These are phyloP conservation scores for Monilinia laxa DNA, from an alignment of 2,329 filamentous ascomycete species.

Conservation along the genomic window DNA sequence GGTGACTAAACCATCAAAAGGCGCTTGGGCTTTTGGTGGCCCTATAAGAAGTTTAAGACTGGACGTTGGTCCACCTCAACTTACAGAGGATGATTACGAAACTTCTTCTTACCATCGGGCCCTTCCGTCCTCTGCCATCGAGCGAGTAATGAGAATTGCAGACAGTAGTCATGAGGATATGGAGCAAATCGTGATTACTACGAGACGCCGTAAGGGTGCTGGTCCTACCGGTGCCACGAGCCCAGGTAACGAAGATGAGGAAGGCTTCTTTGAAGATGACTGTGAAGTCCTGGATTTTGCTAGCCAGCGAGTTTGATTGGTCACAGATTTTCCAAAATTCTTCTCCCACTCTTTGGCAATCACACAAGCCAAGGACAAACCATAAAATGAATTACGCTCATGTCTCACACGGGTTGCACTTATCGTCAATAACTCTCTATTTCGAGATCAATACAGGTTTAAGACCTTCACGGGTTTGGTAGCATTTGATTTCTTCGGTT, in stretches of 20 bases:
- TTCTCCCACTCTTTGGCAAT: not conserved
- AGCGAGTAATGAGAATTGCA: constrained; percentile 57
- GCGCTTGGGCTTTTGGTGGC: constrained; percentile 61
- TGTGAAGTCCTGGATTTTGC: constrained; percentile 91
- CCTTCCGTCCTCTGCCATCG: constrained; percentile 63
- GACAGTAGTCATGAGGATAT: constrained; percentile 49
- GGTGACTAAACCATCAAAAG: constrained; percentile 24
- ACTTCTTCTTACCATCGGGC: constrained; percentile 52
- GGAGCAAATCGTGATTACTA: constrained; percentile 81
- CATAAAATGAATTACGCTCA: not conserved
- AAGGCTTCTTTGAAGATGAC: constrained; percentile 88
- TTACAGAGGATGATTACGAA: constrained; percentile 54
- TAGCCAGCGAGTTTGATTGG: constrained; percentile 58
- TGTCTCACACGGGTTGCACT: not conserved
- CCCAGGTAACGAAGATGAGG: constrained; percentile 57
- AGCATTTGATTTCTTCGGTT: not conserved
- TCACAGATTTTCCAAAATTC: not conserved
- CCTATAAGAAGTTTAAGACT: constrained; percentile 52
- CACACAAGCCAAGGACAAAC: not conserved
- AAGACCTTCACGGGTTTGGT: constrained; percentile 7
- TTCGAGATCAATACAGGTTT: not conserved
- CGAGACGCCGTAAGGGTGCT: constrained; percentile 64
- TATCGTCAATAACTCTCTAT: not conserved
- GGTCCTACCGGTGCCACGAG: constrained; percentile 43
- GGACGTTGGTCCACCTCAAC: constrained; percentile 50